phyloP scores from a whole-genome alignment of 805 yeast genomes.

The Saccharomyces jurei region DNA sequence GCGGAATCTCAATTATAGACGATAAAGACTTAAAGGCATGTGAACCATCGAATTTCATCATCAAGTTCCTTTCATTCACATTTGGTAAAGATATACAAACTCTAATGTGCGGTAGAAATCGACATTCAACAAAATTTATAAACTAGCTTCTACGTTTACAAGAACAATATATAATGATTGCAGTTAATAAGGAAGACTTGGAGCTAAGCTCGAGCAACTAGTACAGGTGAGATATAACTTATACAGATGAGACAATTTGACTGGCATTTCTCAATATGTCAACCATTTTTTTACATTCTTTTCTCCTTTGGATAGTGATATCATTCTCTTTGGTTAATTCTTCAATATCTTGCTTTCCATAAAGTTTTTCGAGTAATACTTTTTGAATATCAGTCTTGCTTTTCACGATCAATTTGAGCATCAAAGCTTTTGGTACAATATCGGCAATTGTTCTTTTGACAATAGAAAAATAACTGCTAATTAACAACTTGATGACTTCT shows the following conservation, averaged over 20 bases:
- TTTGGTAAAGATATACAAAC: no score
- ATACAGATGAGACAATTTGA: constrained; percentile 61
- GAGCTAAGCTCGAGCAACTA: background rate
- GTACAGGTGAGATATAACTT: background rate
- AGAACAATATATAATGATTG: background rate
- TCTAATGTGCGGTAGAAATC: background rate
- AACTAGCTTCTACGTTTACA: background rate
- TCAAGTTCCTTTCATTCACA: no score
- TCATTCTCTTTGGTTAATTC: constrained; percentile 88
- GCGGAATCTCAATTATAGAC: no score
- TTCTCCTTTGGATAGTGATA: constrained; percentile 83
- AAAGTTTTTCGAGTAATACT: constrained; percentile 78
- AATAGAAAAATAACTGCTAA: constrained; percentile 82
- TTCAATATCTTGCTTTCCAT: constrained; percentile 58
- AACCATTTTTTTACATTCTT: constrained; percentile 92
- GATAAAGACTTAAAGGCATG: no score
- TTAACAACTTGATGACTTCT: constrained; percentile 88
- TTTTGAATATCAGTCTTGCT: constrained; percentile 86
- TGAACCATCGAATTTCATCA: no score
- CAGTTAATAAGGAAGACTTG: background rate
- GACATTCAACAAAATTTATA: background rate
- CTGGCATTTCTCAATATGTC: constrained; percentile 83
- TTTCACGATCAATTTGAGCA: constrained; percentile 80
- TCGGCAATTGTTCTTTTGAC: constrained; percentile 92
- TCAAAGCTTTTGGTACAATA: constrained; percentile 88